phyloP scores from a whole-genome alignment of 2,329 filamentous ascomycete genomes.

The Curvularia verruculosa region DNA sequence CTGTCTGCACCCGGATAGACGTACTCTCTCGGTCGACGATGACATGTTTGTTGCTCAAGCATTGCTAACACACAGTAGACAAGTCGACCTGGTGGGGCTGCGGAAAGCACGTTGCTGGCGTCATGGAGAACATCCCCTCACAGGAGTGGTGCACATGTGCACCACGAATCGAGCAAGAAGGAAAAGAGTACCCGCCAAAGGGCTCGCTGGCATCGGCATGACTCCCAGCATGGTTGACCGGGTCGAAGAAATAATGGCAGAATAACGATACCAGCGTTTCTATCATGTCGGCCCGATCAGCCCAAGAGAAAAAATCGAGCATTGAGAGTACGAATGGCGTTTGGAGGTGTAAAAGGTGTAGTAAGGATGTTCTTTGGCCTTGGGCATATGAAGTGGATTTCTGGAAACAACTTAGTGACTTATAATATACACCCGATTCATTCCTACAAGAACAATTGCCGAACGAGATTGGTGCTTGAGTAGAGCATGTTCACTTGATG shows the following conservation, averaged over 20 bases:
- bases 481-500: neutral
- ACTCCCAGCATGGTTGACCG: conserved; percentile 25
- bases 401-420: conserved; percentile 6
- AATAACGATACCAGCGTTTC: neutral
- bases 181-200: conserved; percentile 70
- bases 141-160: conserved; percentile 69
- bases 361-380: neutral
- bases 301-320: neutral
- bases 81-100: conserved; percentile 71
- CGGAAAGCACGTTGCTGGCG: conserved; percentile 64
- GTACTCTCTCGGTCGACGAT: neutral
- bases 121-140: conserved; percentile 66
- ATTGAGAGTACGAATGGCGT: neutral
- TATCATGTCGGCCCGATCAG: neutral
- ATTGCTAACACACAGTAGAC: conserved; percentile 42
- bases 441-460: neutral
- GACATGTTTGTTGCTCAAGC: neutral
- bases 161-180: conserved; percentile 66
- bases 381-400: neutral
- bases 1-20: neutral
- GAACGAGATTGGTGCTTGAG: neutral
- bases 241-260: neutral
- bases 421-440: conserved; percentile 1
- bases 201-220: conserved; percentile 48
- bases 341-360: neutral